phyloP scores from a whole-genome alignment of 768 basidiomycete genomes.

The Sarcomyxa edulis region DNA sequence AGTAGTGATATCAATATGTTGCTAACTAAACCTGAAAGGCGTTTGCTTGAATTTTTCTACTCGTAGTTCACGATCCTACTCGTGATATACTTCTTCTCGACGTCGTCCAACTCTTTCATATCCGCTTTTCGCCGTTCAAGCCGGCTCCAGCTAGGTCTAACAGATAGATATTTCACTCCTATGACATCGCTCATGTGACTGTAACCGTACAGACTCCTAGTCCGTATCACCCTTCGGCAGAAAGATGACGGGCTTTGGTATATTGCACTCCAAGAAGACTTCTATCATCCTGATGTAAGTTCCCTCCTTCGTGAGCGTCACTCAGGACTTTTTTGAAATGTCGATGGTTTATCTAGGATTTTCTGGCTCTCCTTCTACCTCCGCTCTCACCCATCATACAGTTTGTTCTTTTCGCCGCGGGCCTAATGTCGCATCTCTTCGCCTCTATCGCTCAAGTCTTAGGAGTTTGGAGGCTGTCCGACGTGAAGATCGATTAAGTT shows the following conservation, averaged over 20 bases:
- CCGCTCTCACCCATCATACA: conserved; percentile 32
- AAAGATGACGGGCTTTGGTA: conserved; percentile 30
- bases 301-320: background rate
- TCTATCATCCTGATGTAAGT: conserved; percentile 49
- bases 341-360: conserved; percentile 33
- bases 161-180: too few relatives aligned
- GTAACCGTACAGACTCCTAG: conserved; percentile 31
- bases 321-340: background rate
- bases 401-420: conserved; percentile 20
- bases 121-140: conserved; percentile 39
- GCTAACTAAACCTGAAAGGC: background rate
- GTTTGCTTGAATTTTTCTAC: too few relatives aligned
- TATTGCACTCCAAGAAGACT: conserved; percentile 55
- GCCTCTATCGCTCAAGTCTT: conserved; percentile 25
- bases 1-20: conserved; percentile 14
- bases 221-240: conserved; percentile 47
- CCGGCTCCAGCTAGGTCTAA: conserved; percentile 45
- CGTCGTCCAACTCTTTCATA: conserved; percentile 46
- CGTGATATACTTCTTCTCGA: conserved; percentile 43
- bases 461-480: conserved; percentile 34
- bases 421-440: conserved; percentile 20
- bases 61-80: conserved; percentile 42
- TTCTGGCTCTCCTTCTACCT: conserved; percentile 37
- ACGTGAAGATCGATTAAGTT: too few relatives aligned
- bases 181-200: too few relatives aligned